Conservation (phyloP, 345 rosid species). For the Microcos paniculata region DNA sequence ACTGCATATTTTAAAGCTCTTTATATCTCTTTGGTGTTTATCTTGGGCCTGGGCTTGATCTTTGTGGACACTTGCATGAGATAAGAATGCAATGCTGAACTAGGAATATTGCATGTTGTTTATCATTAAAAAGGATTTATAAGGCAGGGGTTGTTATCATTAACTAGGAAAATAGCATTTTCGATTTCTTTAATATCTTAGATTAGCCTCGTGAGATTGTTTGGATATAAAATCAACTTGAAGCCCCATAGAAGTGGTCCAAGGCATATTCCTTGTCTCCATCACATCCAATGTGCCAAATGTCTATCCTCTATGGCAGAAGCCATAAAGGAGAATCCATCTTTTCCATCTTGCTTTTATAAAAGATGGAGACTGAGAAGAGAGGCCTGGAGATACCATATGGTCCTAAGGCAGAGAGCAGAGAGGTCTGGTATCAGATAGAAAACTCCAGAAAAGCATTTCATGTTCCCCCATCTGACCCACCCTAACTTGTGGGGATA, state of each 20-base stretch:
- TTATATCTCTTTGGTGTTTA: not conserved
- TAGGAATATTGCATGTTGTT: not conserved
- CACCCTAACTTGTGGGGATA: not conserved
- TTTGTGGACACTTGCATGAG: not conserved
- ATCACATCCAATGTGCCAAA: constrained; percentile 16
- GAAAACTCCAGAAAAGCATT: constrained; percentile 12
- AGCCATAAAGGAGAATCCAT: constrained; percentile 14
- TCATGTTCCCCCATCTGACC: constrained; percentile 10
- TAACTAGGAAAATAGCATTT: not conserved
- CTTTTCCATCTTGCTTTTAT: not conserved
- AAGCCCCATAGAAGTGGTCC: constrained; percentile 6
- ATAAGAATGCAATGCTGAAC: not conserved
- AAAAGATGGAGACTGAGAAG: not conserved
- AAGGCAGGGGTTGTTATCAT: too few species aligned
- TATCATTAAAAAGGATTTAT: not conserved
- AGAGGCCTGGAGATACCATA: not conserved
- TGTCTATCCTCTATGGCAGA: constrained; percentile 18
- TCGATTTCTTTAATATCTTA: not conserved
- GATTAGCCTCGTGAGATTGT: not conserved
- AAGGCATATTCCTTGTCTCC: constrained; percentile 18
- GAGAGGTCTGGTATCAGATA: too few species aligned
- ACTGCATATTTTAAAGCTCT: not conserved
- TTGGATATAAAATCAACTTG: not conserved
- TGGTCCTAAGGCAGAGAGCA: constrained; percentile 8
- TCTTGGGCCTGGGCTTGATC: not conserved